Conservation (phyloP, 1,284 basidiomycete genomes). For the Pseudomicrostroma phylloplanum region DNA sequence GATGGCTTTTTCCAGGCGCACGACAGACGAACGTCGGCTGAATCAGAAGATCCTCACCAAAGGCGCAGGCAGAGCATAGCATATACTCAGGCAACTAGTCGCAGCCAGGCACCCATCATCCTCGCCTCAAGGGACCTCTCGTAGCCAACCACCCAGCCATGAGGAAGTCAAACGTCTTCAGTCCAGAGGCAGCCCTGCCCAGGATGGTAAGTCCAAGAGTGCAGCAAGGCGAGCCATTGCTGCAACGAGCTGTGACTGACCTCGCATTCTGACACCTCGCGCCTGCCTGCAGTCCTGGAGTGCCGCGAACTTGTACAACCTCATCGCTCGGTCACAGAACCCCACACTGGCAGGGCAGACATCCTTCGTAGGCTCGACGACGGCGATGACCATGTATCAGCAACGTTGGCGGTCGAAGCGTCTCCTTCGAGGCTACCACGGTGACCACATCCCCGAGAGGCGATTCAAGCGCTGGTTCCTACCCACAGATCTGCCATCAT, state of each 20-base stretch:
- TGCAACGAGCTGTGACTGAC: too few relatives aligned
- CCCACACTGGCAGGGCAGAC: conserved; percentile 52
- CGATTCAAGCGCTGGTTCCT: conserved; percentile 94
- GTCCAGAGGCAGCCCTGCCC: neutral
- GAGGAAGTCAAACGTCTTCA: neutral
- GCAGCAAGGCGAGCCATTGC: too few relatives aligned
- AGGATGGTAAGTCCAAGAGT: neutral
- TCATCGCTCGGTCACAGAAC: conserved; percentile 56
- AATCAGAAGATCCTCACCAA: too few relatives aligned
- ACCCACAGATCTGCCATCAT: conserved; percentile 67
- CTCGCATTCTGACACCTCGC: too few relatives aligned
- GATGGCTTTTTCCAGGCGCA: too few relatives aligned
- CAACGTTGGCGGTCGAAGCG: conserved; percentile 86
- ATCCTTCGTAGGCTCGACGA: conserved; percentile 60
- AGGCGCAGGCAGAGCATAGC: too few relatives aligned
- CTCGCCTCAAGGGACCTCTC: too few relatives aligned
- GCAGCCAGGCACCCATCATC: too few relatives aligned
- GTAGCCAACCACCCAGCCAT: neutral
- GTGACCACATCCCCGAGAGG: conserved; percentile 86
- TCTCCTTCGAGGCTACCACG: conserved; percentile 89
- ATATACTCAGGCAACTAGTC: too few relatives aligned
- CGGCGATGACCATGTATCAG: conserved; percentile 68
- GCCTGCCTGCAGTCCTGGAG: conserved; percentile 58
- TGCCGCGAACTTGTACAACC: conserved; percentile 69
- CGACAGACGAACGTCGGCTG: too few relatives aligned